phyloP scores from a whole-genome alignment of 345 rosid species.

The Pistacia atlantica region DNA sequence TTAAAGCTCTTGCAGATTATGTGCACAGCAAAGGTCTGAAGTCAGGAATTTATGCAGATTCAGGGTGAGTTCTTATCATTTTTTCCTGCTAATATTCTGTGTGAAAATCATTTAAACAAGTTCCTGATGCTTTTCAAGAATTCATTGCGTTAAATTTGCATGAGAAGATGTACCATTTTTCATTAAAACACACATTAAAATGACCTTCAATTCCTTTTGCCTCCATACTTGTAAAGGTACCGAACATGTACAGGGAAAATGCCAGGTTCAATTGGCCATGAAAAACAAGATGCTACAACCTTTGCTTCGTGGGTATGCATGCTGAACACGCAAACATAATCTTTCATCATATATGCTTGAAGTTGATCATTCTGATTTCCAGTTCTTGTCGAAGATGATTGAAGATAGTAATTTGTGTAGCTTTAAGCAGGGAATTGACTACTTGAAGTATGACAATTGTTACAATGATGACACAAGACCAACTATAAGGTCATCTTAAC shows the following conservation, averaged over 20 bases:
- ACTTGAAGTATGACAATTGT: conserved; percentile 45
- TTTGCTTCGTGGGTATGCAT: conserved; percentile 36
- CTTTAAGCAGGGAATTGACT: conserved; percentile 42
- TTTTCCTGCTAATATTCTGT: background rate
- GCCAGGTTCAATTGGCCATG: conserved; percentile 37
- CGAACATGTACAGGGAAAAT: conserved; percentile 27
- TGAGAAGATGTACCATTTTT: background rate
- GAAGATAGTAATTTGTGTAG: background rate
- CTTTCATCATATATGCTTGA: background rate
- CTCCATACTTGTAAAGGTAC: conserved; percentile 1
- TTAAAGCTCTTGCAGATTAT: conserved; percentile 29
- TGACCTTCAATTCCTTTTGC: background rate
- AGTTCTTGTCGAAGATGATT: background rate
- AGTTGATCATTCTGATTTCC: background rate
- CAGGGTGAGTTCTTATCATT: conserved; percentile 16
- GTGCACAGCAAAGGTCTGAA: conserved; percentile 30
- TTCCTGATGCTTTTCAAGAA: background rate
- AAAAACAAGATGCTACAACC: conserved; percentile 25
- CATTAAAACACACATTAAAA: background rate
- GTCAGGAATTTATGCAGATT: conserved; percentile 33
- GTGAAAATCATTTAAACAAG: background rate
- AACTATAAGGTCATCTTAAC: conserved; percentile 23
- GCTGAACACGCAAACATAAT: background rate
- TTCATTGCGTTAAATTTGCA: background rate
- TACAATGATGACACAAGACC: conserved; percentile 31